phyloP scores from a whole-genome alignment of 179 eudicot species.

The Spergularia azorica region DNA sequence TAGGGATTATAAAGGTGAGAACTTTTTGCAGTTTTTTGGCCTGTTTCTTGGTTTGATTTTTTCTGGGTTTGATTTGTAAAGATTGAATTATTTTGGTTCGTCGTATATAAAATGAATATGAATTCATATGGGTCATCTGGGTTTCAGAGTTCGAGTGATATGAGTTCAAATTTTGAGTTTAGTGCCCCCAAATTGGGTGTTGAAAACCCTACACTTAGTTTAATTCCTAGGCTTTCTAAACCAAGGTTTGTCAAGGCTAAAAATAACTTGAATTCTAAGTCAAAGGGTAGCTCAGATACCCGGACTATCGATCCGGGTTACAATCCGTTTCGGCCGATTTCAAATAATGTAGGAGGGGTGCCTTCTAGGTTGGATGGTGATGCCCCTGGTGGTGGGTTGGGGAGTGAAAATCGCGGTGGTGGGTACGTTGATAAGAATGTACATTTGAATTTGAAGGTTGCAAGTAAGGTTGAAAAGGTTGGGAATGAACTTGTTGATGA shows the following conservation, averaged over 20 bases:
- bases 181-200: conserved; percentile 31
- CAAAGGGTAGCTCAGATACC: conserved; percentile 37
- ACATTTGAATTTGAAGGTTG: conserved; percentile 26
- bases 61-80: conserved; percentile 28
- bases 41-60: conserved; percentile 16
- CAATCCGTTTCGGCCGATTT: conserved; percentile 37
- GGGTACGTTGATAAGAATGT: conserved; percentile 25
- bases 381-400: conserved; percentile 11
- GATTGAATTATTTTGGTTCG: conserved; percentile 11
- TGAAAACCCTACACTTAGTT: conserved; percentile 37
- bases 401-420: conserved; percentile 23
- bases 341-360: conserved; percentile 28
- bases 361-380: conserved; percentile 34
- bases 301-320: conserved; percentile 35
- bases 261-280: conserved; percentile 30
- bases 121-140: conserved; percentile 38
- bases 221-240: conserved; percentile 32
- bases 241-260: conserved; percentile 39
- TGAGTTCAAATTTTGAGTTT: conserved; percentile 44
- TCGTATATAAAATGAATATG: neutral
- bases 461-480: conserved; percentile 32
- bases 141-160: conserved; percentile 30
- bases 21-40: conserved; percentile 18
- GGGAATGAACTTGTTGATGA: conserved; percentile 48
- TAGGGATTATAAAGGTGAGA: conserved; percentile 40